Percentiles rank a stretch among this genome's conserved stretches.
phyloP scores from a whole-genome alignment of 129 eudicot genomes.

The Apium graveolens region DNA sequence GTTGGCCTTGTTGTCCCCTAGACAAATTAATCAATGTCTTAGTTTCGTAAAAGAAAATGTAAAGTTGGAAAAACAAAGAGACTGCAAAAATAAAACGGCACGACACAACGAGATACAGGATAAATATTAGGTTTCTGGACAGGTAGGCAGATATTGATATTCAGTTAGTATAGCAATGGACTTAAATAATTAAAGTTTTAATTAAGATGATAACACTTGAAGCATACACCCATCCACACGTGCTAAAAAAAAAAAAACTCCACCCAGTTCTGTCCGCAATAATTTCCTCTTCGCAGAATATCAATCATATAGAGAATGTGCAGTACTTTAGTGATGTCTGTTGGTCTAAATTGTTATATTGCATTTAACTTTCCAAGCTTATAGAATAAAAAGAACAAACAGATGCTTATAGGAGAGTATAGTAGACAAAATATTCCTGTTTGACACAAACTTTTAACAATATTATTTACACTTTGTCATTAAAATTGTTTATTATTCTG shows the following conservation, averaged over 20 bases:
- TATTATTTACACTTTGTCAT: too few relatives aligned
- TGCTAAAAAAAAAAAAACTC: too few relatives aligned
- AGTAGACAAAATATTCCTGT: too few relatives aligned
- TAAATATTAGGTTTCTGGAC: neutral
- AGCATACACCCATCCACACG: too few relatives aligned
- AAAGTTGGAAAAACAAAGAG: neutral
- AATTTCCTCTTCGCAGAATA: neutral
- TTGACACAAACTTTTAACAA: too few relatives aligned
- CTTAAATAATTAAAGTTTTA: neutral
- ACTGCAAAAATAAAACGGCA: neutral
- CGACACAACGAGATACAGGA: neutral
- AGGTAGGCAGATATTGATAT: too few relatives aligned
- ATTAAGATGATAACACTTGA: too few relatives aligned
- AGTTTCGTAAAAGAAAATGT: neutral
- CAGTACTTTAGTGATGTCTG: neutral
- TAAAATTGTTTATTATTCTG: too few relatives aligned
- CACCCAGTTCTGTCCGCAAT: neutral
- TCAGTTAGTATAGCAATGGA: neutral
- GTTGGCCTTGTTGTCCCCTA: conserved; percentile 87
- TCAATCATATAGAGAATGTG: neutral
- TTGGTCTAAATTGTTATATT: neutral
- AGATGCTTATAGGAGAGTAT: too few relatives aligned
- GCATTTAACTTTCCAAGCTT: neutral
- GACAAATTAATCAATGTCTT: neutral
- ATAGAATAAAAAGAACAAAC: too few relatives aligned